A percentile compares a stretch with the other conserved stretches of the same genome.
These are phyloP conservation scores for Pythium pectinolyticum DNA, from an alignment of 352 stramenopile genomes.

Conservation along the genomic window DNA sequence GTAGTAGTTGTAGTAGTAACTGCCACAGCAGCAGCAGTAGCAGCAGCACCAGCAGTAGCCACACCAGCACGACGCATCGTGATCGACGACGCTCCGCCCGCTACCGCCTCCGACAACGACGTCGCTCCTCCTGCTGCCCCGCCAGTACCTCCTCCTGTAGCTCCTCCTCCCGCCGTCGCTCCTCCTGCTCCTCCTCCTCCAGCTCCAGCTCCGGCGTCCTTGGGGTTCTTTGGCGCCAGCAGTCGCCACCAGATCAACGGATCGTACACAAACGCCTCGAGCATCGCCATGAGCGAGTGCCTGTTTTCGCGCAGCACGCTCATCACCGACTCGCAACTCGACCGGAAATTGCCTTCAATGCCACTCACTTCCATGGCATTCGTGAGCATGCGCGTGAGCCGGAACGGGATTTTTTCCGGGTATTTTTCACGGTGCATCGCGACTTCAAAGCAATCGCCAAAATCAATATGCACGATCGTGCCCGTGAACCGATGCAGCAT, in stretches of 20 bases:
- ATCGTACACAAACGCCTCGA: constrained; percentile 99
- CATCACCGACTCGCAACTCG: constrained; percentile 98
- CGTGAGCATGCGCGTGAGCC: constrained; percentile 99
- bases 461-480: constrained; percentile 99
- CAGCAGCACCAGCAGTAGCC: not conserved
- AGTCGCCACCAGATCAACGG: constrained; percentile 99
- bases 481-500: constrained; percentile 99
- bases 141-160: too few species aligned
- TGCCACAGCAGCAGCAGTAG: not conserved
- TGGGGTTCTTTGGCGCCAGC: constrained; percentile 46
- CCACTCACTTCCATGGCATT: constrained; percentile 99
- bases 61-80: not conserved
- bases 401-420: constrained; percentile 99
- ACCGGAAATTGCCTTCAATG: constrained; percentile 99
- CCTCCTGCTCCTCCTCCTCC: not conserved
- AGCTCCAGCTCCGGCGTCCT: constrained; percentile 16
- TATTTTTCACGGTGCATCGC: constrained; percentile 99
- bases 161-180: constrained; percentile 1
- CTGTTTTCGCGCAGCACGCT: constrained; percentile 97
- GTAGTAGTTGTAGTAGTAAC: not conserved
- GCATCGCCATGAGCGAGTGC: constrained; percentile 99
- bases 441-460: constrained; percentile 99
- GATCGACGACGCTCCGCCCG: not conserved
- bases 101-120: not conserved
- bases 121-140: not conserved